Evolutionary conservation across 495 filamentous ascomycete genomes (phyloP).

Genomic region (Pseudoneurospora amorphoporcata): DNA sequence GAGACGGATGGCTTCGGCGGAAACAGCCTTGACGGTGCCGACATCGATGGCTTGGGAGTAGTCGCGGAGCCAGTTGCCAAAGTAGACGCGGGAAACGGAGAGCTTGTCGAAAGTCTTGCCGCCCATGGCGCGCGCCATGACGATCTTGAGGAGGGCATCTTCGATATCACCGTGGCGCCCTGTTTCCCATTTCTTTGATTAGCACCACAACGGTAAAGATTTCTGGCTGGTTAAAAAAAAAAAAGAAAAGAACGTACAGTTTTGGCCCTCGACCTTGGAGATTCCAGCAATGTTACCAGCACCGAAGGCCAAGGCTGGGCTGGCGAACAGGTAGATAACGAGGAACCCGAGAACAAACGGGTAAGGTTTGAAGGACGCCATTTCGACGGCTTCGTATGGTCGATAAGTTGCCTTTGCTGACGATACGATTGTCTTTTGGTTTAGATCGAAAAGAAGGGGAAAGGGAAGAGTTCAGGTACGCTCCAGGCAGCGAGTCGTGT

Average conservation of each 20-base stretch:
- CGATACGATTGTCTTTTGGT: neutral
- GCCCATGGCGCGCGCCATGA: slow-evolving; percentile 65
- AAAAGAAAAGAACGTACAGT: too few species aligned
- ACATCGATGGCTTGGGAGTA: slow-evolving; percentile 78
- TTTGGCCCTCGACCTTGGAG: slow-evolving; percentile 68
- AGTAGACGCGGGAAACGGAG: slow-evolving; percentile 74
- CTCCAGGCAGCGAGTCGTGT: neutral
- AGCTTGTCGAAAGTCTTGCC: slow-evolving; percentile 83
- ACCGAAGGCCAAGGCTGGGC: slow-evolving; percentile 68
- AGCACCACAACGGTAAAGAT: neutral
- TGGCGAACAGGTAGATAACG: slow-evolving; percentile 49
- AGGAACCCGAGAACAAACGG: slow-evolving; percentile 37
- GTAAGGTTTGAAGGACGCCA: slow-evolving; percentile 32
- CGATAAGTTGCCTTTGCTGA: neutral
- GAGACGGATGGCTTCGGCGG: slow-evolving; percentile 79
- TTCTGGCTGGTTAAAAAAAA: neutral
- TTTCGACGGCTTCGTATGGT: slow-evolving; percentile 14
- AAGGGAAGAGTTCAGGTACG: neutral
- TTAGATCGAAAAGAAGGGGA: neutral
- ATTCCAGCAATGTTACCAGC: slow-evolving; percentile 75
- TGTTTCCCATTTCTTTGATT: slow-evolving; percentile 8
- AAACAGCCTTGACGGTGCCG: slow-evolving; percentile 79
- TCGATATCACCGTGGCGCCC: slow-evolving; percentile 95
- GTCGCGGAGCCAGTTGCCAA: slow-evolving; percentile 88
- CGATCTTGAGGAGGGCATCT: slow-evolving; percentile 67